Conservation (phyloP, 805 yeast species). For the Lipomyces mesembrius region DNA sequence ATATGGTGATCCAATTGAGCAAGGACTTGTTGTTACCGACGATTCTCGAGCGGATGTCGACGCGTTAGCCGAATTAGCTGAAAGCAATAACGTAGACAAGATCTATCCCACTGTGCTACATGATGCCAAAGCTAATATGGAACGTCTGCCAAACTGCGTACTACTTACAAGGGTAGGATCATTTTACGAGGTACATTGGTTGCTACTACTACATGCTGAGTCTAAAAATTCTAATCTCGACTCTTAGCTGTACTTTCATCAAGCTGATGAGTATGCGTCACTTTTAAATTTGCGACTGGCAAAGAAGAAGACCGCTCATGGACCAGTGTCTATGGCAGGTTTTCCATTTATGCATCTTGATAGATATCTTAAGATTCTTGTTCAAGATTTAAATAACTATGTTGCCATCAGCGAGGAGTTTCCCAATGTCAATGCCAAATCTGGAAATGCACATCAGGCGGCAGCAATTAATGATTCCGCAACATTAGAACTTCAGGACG, state of each 20-base stretch:
- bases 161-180: constrained; percentile 83
- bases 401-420: constrained; percentile 86
- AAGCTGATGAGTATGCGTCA: constrained; percentile 76
- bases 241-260: constrained; percentile 73
- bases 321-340: constrained; percentile 77
- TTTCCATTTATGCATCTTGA: constrained; percentile 77
- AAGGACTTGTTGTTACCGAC: constrained; percentile 11
- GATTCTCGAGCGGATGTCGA: constrained; percentile 13
- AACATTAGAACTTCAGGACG: constrained; percentile 36
- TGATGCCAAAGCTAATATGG: constrained; percentile 49
- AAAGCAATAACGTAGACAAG: constrained; percentile 8
- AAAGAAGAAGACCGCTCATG: constrained; percentile 49
- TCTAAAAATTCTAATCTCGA: constrained; percentile 42
- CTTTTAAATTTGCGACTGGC: constrained; percentile 75
- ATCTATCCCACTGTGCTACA: constrained; percentile 37
- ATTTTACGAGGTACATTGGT: constrained; percentile 61
- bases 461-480: constrained; percentile 32
- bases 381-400: constrained; percentile 67
- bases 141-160: constrained; percentile 56
- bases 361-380: constrained; percentile 73
- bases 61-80: constrained; percentile 10
- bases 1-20: constrained; percentile 6
- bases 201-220: not conserved
- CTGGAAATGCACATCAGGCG: constrained; percentile 28
- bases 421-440: constrained; percentile 21